Evolutionary conservation across 148 eudicot genomes (phyloP).

Genomic region (Cornus kousa): DNA sequence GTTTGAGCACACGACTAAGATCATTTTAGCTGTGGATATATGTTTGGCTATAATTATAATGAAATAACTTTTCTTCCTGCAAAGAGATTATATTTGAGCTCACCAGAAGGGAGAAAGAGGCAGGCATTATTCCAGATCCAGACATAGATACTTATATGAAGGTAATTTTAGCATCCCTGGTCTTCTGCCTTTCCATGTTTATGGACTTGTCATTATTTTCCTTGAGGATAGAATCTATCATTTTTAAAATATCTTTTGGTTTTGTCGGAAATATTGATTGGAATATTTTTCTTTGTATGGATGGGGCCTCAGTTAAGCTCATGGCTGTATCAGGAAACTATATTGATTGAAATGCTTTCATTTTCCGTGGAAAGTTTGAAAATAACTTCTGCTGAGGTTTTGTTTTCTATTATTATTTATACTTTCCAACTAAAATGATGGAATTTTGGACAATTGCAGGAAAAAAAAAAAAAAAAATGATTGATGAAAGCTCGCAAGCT

Average conservation of each 20-base stretch:
- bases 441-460: too few relatives aligned
- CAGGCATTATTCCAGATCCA: constrained; percentile 70
- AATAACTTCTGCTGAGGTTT: background rate
- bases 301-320: too few relatives aligned
- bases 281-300: too few relatives aligned
- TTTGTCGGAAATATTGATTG: too few relatives aligned
- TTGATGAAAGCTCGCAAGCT: background rate
- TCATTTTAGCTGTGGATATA: background rate
- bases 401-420: too few relatives aligned
- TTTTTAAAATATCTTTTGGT: too few relatives aligned
- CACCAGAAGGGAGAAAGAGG: constrained; percentile 72
- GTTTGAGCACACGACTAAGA: background rate
- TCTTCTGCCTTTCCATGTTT: too few relatives aligned
- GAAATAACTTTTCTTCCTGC: constrained; percentile 1
- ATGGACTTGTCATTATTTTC: too few relatives aligned
- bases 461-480: background rate
- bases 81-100: constrained; percentile 56
- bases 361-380: too few relatives aligned
- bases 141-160: constrained; percentile 80
- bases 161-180: constrained; percentile 28
- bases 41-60: background rate
- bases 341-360: too few relatives aligned
- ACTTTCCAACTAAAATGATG: background rate
- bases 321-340: too few relatives aligned
- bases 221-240: too few relatives aligned